Percentiles rank a stretch among this genome's conserved stretches.
Evolutionary conservation across 371 early-diverging fungal genomes (phyloP).

Genomic region (Saksenaea oblongispora): DNA sequence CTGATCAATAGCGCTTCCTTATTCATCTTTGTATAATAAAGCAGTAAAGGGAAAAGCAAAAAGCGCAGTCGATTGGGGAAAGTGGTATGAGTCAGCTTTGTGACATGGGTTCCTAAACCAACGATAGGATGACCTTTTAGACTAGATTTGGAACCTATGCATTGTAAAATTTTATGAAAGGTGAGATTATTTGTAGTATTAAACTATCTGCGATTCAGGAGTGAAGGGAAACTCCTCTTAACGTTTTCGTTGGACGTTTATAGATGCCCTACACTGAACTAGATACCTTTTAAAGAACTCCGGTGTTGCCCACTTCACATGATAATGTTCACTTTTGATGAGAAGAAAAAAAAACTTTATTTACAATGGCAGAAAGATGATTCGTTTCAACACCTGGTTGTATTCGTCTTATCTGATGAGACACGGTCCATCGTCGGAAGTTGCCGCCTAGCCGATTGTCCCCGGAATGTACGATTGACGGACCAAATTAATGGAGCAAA

Average conservation of each 20-base stretch:
- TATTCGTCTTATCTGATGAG: neutral
- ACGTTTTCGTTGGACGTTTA: neutral
- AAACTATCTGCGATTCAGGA: no score
- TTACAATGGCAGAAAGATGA: constrained; percentile 1
- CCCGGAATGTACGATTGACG: neutral
- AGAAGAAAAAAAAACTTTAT: neutral
- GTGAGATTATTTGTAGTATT: no score
- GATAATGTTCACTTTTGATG: neutral
- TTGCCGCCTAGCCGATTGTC: neutral
- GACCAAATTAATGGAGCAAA: constrained; percentile 8
- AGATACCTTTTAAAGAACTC: neutral
- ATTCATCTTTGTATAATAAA: no score
- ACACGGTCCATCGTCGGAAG: neutral
- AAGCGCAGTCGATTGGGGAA: no score
- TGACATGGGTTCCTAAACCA: no score
- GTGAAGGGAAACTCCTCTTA: no score
- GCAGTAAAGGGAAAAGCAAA: no score
- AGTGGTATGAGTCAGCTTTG: no score
- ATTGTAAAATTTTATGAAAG: no score
- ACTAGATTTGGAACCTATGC: no score
- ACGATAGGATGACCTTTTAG: no score
- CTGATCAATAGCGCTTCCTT: no score
- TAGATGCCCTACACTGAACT: neutral
- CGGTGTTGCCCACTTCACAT: neutral
- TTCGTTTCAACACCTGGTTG: constrained; percentile 1